Base-by-base conservation (phyloP, 805 yeast species). In the Yarrowia hollandica region DNA sequence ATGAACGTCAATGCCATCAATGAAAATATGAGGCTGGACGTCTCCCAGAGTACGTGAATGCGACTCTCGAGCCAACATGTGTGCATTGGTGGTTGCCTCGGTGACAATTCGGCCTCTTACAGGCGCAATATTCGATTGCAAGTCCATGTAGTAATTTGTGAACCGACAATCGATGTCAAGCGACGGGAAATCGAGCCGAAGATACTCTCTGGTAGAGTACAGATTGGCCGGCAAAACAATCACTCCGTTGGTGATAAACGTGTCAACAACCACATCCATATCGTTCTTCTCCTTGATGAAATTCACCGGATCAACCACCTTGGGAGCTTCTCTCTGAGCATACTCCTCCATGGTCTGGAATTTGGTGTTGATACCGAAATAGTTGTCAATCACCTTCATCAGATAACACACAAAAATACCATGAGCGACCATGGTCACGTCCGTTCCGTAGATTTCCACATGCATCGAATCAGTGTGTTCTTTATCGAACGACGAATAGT, bases 61-160 rank as follows among this genome's bases (percentile, higher is more conserved):
- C 14, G 59, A 59, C 22, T 5, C 64, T 52, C 15, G 61, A 42
- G 7, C 57, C 34, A 33, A 61, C 64, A 4, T 33, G 63, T 66
- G 18, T 19, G 55, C 39, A 22, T 48, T 60, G 64, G n/a, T 62
- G 56, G 16, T 59, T 46, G 28, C 62, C 25, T 3, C 46, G 54
- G 19, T 33, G 33, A 11, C 64, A 30, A 67, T 64, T 26, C 65
- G 63, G 0, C 81, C 82, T 5, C 67, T 69, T 2, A 84, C 69
- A 0, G 91, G 89, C 11, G 86, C 77, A 35, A 84, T 75, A 63
- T 88, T 83, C 1, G 86, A 86, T 66, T 90, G 92, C 62, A 92
- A 69, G 67, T 92, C 97, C 97, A 94, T 91, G 68, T 92, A 94
- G 70, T 87, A 94, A 65, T 90, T 88, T 15, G 92, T 86, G 71